A percentile compares a stretch with the other conserved stretches of the same genome.
Conservation (phyloP, 768 basidiomycete species). For the Strobilomyces dryophilus region DNA sequence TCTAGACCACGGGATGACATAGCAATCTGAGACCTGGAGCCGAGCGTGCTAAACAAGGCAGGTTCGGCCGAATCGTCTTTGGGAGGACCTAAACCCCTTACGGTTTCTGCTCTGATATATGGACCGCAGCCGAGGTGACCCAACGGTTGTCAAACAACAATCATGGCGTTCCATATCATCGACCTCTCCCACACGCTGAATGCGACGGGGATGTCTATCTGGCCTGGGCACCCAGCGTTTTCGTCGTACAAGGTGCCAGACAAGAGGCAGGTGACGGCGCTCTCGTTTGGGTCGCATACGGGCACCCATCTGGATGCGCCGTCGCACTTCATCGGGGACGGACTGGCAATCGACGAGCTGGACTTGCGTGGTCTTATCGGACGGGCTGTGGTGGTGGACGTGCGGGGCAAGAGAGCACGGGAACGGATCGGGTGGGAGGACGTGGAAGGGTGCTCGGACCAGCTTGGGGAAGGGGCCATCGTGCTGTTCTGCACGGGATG, state of each 20-base stretch:
- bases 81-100: too few relatives aligned
- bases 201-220: slow-evolving; percentile 19
- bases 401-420: slow-evolving; percentile 40
- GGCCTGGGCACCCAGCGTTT: slow-evolving; percentile 23
- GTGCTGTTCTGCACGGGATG: slow-evolving; percentile 64
- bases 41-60: neutral
- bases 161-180: slow-evolving; percentile 15
- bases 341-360: slow-evolving; percentile 51
- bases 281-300: slow-evolving; percentile 63
- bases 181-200: slow-evolving; percentile 24
- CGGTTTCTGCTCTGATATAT: neutral
- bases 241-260: slow-evolving; percentile 4
- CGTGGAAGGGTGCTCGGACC: slow-evolving; percentile 33
- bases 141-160: neutral
- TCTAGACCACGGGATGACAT: neutral
- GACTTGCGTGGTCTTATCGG: slow-evolving; percentile 49
- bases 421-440: slow-evolving; percentile 56
- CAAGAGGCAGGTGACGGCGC: slow-evolving; percentile 19
- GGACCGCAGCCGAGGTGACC: neutral
- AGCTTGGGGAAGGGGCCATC: slow-evolving; percentile 38
- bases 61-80: neutral
- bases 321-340: slow-evolving; percentile 57
- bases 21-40: neutral
- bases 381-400: slow-evolving; percentile 50
- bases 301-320: slow-evolving; percentile 80